phyloP scores from a whole-genome alignment of 129 eudicot genomes.

The Chrysanthemum lavandulifolium region DNA sequence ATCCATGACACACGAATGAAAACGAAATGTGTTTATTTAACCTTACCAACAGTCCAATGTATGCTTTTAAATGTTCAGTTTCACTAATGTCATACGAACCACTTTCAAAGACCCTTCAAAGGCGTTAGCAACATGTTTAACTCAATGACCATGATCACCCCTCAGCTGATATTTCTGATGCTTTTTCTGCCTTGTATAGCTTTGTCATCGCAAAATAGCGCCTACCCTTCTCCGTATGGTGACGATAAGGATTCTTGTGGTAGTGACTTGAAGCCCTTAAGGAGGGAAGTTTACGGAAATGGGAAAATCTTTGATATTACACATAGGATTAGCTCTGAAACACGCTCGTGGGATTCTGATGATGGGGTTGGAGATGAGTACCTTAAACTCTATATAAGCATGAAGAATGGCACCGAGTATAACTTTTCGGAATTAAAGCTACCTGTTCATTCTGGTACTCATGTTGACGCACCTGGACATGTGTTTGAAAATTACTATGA shows the following conservation, averaged over 20 bases:
- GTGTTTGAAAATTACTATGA: constrained; percentile 56
- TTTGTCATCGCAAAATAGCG: neutral
- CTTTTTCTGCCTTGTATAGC: neutral
- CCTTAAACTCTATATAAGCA: constrained; percentile 42
- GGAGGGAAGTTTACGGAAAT: constrained; percentile 51
- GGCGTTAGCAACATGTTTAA: too few species aligned
- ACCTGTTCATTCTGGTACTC: constrained; percentile 67
- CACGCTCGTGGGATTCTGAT: constrained; percentile 37
- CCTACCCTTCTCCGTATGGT: neutral
- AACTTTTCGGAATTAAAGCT: constrained; percentile 59
- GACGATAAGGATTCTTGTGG: neutral
- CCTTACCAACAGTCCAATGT: too few species aligned
- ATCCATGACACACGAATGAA: too few species aligned
- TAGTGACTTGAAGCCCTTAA: constrained; percentile 33
- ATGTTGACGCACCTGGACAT: constrained; percentile 89
- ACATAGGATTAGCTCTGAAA: constrained; percentile 50
- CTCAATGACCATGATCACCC: too few species aligned
- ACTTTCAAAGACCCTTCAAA: too few species aligned
- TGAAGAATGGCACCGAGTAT: constrained; percentile 66
- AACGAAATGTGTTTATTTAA: too few species aligned
- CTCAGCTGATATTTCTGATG: neutral
- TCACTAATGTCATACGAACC: too few species aligned
- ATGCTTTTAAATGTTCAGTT: too few species aligned
- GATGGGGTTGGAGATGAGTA: constrained; percentile 45
- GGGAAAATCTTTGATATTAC: constrained; percentile 68